phyloP scores from a whole-genome alignment of 768 basidiomycete genomes.

The Tephrocybe sp. region DNA sequence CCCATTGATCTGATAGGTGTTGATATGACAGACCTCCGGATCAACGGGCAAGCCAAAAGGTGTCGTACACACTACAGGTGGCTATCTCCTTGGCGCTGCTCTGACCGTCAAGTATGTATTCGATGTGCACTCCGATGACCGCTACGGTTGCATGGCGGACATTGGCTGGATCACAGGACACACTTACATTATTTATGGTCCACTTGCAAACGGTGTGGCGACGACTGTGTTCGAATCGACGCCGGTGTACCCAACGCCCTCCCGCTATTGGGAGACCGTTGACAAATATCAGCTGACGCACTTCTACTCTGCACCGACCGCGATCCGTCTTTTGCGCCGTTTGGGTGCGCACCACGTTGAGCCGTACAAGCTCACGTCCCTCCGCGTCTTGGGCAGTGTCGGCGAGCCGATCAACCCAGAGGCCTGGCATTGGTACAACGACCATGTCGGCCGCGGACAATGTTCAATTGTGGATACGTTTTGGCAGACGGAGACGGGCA shows the following conservation, averaged over 20 bases:
- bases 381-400: constrained; percentile 89
- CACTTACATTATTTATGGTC: constrained; percentile 95
- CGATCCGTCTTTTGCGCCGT: constrained; percentile 82
- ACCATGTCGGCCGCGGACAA: constrained; percentile 83
- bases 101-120: constrained; percentile 97
- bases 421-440: constrained; percentile 99
- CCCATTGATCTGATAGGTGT: constrained; percentile 7
- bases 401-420: constrained; percentile 99
- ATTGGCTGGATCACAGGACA: constrained; percentile 99
- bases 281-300: constrained; percentile 92
- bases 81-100: constrained; percentile 89
- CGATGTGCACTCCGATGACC: constrained; percentile 95
- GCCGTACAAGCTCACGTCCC: constrained; percentile 71
- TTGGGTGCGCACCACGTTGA: constrained; percentile 87
- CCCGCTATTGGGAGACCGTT: constrained; percentile 96
- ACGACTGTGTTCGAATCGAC: constrained; percentile 95
- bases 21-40: constrained; percentile 73
- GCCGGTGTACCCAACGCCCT: constrained; percentile 93
- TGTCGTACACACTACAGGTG: constrained; percentile 86
- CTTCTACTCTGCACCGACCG: constrained; percentile 92
- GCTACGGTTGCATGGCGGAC: constrained; percentile 98
- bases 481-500: constrained; percentile 99
- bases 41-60: constrained; percentile 97
- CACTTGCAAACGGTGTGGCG: constrained; percentile 80
- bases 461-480: constrained; percentile 95